Base-by-base conservation (phyloP, 1,284 basidiomycete species). In the Moniliella sp. region DNA sequence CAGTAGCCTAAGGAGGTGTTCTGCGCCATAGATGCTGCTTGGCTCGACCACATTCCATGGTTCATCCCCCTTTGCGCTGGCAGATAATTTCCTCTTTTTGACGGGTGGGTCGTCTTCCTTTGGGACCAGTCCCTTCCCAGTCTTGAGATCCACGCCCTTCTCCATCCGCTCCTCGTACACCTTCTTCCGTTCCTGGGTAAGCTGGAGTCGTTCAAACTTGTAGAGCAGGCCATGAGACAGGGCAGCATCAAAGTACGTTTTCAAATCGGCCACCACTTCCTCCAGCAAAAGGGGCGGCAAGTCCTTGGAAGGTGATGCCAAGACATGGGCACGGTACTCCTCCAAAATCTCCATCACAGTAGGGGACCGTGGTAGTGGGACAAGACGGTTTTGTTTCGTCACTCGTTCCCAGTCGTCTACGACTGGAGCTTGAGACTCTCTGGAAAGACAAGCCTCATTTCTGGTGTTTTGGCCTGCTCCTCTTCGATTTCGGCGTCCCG, bases 361-460 rank as follows among this genome's bases (percentile, higher is more conserved):
- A 0, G 84, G 86, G 21, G 64, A 69, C 23, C 84, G 70, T 4
- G 88, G 84, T 4, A 97, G 65, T 0, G 76, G 69, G 1, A 94
- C 80, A 18, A 93, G 69, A 78, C 86, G 32, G 19, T 1, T 80
- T 78, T 86, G 81, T 66, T 93, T 94, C 33, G 88, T 97, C 26
- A 97, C 74, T 11, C 76, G 74, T 64, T 97, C 88, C 88, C 54
- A 97, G 51, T 97, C 91, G 50, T 97, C 86, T 1, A 97, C 86
- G 10, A 99, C 37, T 79, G 69, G 18, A 77, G 68, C 61, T 94
- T 94, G 42, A 97, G 69, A 10, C 71, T 61, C 48, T 94, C 86
- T 0, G 88, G 91, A 9, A 94, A 75, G 33, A 68, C 71, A 29
- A 97, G 69, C 61, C 81, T 83, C 68, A 97, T 76, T 50, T 94